Conservation (phyloP, 2,329 filamentous ascomycete species). For the Pezicula rhizophila region DNA sequence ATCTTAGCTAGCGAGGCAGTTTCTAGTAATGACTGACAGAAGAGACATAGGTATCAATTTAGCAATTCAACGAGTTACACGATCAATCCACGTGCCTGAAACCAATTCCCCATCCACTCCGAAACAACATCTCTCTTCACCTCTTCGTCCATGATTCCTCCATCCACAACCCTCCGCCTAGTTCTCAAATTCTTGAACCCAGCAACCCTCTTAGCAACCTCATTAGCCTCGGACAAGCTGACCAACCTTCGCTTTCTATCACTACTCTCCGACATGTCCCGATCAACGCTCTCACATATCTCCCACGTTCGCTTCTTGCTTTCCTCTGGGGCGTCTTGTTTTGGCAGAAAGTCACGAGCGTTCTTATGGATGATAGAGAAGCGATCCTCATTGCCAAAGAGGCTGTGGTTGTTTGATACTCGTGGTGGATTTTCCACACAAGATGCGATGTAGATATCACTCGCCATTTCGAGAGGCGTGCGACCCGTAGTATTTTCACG, state of each 20-base stretch:
- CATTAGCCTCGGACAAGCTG: conserved; percentile 52
- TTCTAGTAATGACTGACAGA: too few relatives aligned
- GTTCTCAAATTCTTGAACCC: conserved; percentile 9
- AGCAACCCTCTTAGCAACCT: conserved; percentile 44
- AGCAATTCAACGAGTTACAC: too few relatives aligned
- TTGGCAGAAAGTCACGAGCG: conserved; percentile 3
- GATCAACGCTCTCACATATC: conserved; percentile 29
- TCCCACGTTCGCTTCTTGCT: conserved; percentile 28
- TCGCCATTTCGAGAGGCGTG: conserved; percentile 64
- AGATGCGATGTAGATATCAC: conserved; percentile 43
- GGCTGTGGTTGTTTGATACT: conserved; percentile 19
- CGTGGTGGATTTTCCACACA: conserved; percentile 13
- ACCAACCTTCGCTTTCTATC: conserved; percentile 45
- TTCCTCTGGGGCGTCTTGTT: conserved; percentile 6
- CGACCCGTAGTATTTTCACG: conserved; percentile 72
- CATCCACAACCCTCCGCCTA: conserved; percentile 15
- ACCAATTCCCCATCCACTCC: conserved; percentile 9
- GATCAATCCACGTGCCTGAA: not conserved
- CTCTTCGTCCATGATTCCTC: conserved; percentile 12
- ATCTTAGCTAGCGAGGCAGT: too few relatives aligned
- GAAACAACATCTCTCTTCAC: conserved; percentile 16
- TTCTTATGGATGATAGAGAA: conserved; percentile 3
- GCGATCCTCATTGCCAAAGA: conserved; percentile 8
- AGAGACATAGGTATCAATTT: too few relatives aligned
- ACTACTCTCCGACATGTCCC: conserved; percentile 10